Percentiles rank a stretch among this genome's conserved stretches.
phyloP scores from a whole-genome alignment of 163 green algal genomes.

The Scenedesmus sp. region DNA sequence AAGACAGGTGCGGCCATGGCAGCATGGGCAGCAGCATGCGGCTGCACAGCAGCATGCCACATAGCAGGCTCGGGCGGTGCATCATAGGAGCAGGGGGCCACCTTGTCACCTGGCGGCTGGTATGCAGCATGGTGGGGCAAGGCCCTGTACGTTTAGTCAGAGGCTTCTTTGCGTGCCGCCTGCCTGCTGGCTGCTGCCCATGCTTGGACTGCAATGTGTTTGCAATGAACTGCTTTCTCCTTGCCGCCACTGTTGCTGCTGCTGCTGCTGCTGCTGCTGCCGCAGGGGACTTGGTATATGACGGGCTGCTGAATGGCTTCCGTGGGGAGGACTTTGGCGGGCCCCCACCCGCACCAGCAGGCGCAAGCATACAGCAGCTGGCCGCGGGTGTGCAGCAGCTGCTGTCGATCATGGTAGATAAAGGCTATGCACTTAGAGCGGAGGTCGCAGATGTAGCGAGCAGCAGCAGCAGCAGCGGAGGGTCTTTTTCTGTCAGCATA shows the following conservation, averaged over 20 bases:
- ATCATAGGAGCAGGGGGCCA: background rate
- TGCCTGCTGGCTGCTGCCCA: background rate
- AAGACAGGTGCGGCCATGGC: background rate
- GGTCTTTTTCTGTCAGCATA: conserved; percentile 24
- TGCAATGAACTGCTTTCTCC: background rate
- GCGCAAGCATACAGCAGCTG: conserved; percentile 56
- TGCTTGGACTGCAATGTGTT: background rate
- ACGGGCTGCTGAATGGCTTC: conserved; percentile 74
- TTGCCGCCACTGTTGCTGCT: background rate
- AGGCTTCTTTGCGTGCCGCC: too few species aligned
- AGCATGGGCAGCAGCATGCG: background rate
- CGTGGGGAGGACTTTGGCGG: conserved; percentile 68
- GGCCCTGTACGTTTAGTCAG: too few species aligned
- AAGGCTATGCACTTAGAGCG: conserved; percentile 68
- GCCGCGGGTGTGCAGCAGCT: conserved; percentile 59
- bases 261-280: background rate
- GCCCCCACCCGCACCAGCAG: conserved; percentile 54
- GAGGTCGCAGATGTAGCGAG: background rate
- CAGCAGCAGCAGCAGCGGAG: conserved; percentile 10
- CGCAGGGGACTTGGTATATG: conserved; percentile 78
- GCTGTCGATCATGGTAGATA: conserved; percentile 71
- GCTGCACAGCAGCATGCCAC: background rate
- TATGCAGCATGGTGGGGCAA: background rate
- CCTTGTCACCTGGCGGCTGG: background rate
- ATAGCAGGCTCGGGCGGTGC: background rate